A percentile compares a stretch with the other conserved stretches of the same genome.
Conservation (phyloP, 441 rosid species). For the Erysimum pusillum region DNA sequence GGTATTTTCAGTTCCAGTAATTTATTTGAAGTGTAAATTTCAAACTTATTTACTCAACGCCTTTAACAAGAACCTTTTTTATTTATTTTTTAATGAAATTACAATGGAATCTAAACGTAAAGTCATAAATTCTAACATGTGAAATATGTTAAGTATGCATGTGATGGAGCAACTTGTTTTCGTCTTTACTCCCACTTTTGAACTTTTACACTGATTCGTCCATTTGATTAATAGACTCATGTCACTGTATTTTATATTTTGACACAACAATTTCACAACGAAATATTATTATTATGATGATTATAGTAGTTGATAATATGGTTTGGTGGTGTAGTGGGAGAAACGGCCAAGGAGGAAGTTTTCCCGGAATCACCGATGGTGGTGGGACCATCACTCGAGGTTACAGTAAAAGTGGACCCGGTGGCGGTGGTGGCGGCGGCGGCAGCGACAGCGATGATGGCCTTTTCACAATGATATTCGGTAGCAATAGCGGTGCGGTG, state of each 20-base stretch:
- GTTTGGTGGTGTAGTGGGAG: slow-evolving; percentile 44
- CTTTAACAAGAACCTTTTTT: not conserved
- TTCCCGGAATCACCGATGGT: slow-evolving; percentile 53
- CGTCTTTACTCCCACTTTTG: slow-evolving; percentile 34
- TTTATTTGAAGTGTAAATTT: not conserved
- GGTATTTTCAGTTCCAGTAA: not conserved
- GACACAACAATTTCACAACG: slow-evolving; percentile 2
- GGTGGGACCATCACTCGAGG: slow-evolving; percentile 54
- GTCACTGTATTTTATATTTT: slow-evolving; percentile 35
- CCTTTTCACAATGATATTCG: slow-evolving; percentile 42
- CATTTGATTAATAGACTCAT: slow-evolving; percentile 34
- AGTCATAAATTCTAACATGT: slow-evolving; percentile 30
- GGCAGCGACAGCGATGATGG: slow-evolving; percentile 32
- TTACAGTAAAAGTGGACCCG: slow-evolving; percentile 43
- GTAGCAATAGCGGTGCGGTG: slow-evolving; percentile 30
- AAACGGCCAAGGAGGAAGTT: slow-evolving; percentile 39
- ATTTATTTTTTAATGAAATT: not conserved
- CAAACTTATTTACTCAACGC: not conserved
- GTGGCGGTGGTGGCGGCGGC: not conserved
- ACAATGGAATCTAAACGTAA: slow-evolving; percentile 6
- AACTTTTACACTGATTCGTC: slow-evolving; percentile 40
- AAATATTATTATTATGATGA: slow-evolving; percentile 13
- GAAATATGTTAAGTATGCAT: slow-evolving; percentile 27
- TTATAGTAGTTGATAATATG: slow-evolving; percentile 32
- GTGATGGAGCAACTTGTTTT: slow-evolving; percentile 33